Conservation (phyloP, 2,329 filamentous ascomycete genomes). For the Paraconiothyrium sp. region DNA sequence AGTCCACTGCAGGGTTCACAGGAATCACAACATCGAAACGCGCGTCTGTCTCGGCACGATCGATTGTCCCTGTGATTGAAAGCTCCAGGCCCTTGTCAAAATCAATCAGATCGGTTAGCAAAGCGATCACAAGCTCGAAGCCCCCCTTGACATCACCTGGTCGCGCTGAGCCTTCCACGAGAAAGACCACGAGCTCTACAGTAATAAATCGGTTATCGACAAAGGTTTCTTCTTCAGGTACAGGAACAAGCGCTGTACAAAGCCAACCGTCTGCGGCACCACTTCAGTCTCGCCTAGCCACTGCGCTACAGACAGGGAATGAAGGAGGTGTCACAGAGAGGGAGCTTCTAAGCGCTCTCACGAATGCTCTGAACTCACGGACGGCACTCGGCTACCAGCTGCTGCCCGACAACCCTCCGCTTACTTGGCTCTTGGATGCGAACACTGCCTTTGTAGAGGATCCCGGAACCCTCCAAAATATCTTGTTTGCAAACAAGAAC, state of each 20-base stretch:
- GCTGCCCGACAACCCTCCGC: neutral
- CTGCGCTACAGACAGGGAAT: neutral
- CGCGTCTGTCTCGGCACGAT: neutral
- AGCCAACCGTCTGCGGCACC: neutral
- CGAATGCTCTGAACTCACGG: neutral
- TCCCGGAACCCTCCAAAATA: slow-evolving; percentile 3
- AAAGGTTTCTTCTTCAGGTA: neutral
- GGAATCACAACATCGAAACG: neutral
- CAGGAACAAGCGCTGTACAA: neutral
- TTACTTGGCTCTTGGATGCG: slow-evolving; percentile 7
- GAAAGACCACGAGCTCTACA: neutral
- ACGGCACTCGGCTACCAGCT: neutral
- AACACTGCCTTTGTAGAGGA: slow-evolving; percentile 6
- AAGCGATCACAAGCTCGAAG: neutral
- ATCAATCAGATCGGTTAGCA: neutral
- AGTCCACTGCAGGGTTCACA: neutral
- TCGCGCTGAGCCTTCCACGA: neutral
- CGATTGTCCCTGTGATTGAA: neutral
- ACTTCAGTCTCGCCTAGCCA: slow-evolving; percentile 5
- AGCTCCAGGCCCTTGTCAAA: neutral
- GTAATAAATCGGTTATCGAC: neutral
- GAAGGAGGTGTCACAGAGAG: slow-evolving; percentile 2
- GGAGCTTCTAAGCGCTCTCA: neutral
- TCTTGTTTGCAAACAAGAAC: slow-evolving; percentile 8
- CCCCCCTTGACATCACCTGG: neutral